Evolutionary conservation across 257 asterid genomes (phyloP).

Genomic region (Datura wrightii): DNA sequence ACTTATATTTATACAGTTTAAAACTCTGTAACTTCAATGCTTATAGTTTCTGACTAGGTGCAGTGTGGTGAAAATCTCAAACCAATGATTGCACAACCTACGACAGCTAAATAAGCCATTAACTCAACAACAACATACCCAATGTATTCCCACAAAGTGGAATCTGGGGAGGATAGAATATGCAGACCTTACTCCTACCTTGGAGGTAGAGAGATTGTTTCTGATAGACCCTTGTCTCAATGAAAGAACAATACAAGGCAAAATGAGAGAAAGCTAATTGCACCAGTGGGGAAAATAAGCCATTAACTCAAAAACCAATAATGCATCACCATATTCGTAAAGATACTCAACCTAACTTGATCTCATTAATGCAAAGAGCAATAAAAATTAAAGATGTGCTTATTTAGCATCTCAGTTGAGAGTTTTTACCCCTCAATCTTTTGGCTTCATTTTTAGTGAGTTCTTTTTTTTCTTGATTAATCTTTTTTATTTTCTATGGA

Average conservation of each 20-base stretch:
- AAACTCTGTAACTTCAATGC: neutral
- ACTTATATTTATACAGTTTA: neutral
- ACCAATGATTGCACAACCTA: neutral
- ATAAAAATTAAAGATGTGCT: neutral
- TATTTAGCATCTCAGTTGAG: conserved; percentile 5
- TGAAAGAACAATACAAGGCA: too few species aligned
- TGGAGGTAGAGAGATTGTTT: too few species aligned
- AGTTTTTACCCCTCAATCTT: neutral
- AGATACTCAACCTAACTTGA: neutral
- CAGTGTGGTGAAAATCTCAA: conserved; percentile 3
- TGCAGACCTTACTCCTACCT: too few species aligned
- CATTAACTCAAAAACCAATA: neutral
- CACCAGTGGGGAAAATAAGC: neutral
- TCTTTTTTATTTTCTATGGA: neutral
- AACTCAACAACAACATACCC: neutral
- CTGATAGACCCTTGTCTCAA: too few species aligned
- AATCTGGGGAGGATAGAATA: too few species aligned
- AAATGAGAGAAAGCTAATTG: too few species aligned
- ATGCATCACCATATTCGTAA: neutral
- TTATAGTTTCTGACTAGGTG: neutral
- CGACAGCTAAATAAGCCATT: neutral
- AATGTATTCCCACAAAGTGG: too few species aligned
- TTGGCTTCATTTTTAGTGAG: neutral
- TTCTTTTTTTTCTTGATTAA: neutral
- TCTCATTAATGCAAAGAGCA: neutral